A percentile compares a stretch with the other conserved stretches of the same genome.
Conservation (phyloP, 805 yeast genomes). For the Kodamaea laetipori region DNA sequence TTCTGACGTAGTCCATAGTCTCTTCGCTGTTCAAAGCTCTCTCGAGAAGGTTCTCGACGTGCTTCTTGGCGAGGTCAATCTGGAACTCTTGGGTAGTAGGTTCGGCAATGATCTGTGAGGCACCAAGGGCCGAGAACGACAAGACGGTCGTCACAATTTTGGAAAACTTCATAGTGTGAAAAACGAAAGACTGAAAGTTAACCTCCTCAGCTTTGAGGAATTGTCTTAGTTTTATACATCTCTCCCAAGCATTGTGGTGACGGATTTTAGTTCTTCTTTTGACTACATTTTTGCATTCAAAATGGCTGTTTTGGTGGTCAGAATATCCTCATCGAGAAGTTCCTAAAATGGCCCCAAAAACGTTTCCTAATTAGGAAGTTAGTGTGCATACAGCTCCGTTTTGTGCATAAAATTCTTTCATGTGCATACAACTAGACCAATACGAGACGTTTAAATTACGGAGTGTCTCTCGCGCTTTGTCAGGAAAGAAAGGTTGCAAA, state of each 20-base stretch:
- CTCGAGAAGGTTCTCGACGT: slow-evolving; percentile 2
- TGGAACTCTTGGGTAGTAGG: slow-evolving; percentile 15
- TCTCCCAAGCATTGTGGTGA: neutral
- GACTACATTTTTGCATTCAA: slow-evolving; percentile 1
- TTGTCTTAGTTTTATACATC: neutral
- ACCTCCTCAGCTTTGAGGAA: neutral
- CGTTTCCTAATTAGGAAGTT: neutral
- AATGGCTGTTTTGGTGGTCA: neutral
- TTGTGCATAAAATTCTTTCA: too few species aligned
- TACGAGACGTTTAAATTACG: too few species aligned
- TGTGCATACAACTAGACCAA: too few species aligned
- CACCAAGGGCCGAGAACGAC: slow-evolving; percentile 13
- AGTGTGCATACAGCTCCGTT: neutral
- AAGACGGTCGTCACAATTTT: slow-evolving; percentile 10
- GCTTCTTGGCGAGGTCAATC: slow-evolving; percentile 11
- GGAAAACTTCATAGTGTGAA: slow-evolving; percentile 13
- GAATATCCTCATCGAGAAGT: neutral
- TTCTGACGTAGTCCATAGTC: slow-evolving; percentile 1
- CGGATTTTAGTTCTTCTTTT: neutral
- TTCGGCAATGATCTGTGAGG: slow-evolving; percentile 11
- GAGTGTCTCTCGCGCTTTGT: too few species aligned
- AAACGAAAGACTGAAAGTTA: slow-evolving; percentile 2
- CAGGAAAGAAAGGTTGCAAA: too few species aligned
- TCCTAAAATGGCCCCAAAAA: neutral
- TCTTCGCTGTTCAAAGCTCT: slow-evolving; percentile 5